Evolutionary conservation across 2,329 filamentous ascomycete genomes (phyloP).

Genomic region (Diaporthe capsici): DNA sequence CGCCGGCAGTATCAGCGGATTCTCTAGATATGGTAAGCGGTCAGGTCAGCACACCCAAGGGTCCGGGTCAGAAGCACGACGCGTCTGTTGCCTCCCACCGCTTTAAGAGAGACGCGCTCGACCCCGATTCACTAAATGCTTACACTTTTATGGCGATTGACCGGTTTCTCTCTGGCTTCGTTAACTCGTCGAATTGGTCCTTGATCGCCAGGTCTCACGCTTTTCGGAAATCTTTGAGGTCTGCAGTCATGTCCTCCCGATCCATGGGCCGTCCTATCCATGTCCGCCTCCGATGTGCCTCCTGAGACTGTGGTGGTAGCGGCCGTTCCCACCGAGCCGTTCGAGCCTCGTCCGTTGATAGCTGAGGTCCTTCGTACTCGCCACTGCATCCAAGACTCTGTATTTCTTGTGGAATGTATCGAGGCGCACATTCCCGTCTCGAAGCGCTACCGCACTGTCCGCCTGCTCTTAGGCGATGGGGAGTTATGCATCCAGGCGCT

Average conservation of each 20-base stretch:
- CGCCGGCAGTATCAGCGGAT: slow-evolving; percentile 7
- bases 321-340: slow-evolving; percentile 45
- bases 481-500: slow-evolving; percentile 69
- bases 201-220: background rate
- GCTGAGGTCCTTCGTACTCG: slow-evolving; percentile 63
- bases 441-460: slow-evolving; percentile 58
- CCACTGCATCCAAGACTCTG: slow-evolving; percentile 61
- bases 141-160: too few species aligned
- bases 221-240: background rate
- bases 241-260: slow-evolving; percentile 33
- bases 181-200: background rate
- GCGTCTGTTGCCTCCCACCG: background rate
- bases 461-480: slow-evolving; percentile 67
- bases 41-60: background rate
- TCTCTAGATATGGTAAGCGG: slow-evolving; percentile 15
- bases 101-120: slow-evolving; percentile 9
- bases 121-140: background rate
- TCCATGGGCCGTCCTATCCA: slow-evolving; percentile 1
- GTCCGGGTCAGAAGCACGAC: slow-evolving; percentile 20
- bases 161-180: background rate
- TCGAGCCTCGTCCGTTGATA: slow-evolving; percentile 58
- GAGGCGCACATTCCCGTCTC: slow-evolving; percentile 40
- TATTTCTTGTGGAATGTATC: slow-evolving; percentile 61
- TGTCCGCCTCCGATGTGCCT: slow-evolving; percentile 28
- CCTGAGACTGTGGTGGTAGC: slow-evolving; percentile 43